Percentiles rank a stretch among this genome's conserved stretches.
These are phyloP conservation scores for Rubus parviflorus DNA, from an alignment of 306 rosid species.

Conservation along the genomic window DNA sequence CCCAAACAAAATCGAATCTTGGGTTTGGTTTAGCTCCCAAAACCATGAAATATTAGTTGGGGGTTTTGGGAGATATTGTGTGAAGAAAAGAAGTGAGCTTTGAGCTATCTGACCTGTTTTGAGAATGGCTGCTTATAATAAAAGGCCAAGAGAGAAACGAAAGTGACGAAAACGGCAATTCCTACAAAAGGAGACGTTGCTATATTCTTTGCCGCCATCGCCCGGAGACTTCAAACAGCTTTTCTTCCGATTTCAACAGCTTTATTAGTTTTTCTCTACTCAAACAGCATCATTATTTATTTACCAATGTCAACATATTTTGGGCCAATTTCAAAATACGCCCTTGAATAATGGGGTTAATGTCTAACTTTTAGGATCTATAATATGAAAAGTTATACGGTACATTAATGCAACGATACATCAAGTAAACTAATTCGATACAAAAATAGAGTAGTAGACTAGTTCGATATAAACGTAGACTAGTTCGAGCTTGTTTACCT, in stretches of 20 bases:
- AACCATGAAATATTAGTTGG: background rate
- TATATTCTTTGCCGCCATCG: slow-evolving; percentile 41
- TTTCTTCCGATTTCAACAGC: background rate
- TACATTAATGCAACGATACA: too few relatives aligned
- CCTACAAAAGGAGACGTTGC: slow-evolving; percentile 42
- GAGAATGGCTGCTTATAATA: slow-evolving; percentile 38
- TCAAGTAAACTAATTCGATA: too few relatives aligned
- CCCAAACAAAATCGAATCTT: slow-evolving; percentile 6
- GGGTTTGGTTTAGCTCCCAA: background rate
- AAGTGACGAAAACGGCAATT: slow-evolving; percentile 42
- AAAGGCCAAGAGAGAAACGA: slow-evolving; percentile 40
- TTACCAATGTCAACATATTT: too few relatives aligned
- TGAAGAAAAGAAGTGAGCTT: background rate
- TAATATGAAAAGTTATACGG: too few relatives aligned
- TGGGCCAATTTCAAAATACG: too few relatives aligned
- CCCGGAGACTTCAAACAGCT: too few relatives aligned
- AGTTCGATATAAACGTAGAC: too few relatives aligned
- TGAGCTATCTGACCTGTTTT: slow-evolving; percentile 36
- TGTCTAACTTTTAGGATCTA: too few relatives aligned
- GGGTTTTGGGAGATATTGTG: background rate
- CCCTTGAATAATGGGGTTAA: too few relatives aligned
- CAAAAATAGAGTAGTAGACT: too few relatives aligned
- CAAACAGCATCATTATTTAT: background rate
- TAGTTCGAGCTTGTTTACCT: too few relatives aligned
- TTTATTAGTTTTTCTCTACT: background rate